Base-by-base conservation (phyloP, 179 eudicot genomes). In the Spinacia oleracea region DNA sequence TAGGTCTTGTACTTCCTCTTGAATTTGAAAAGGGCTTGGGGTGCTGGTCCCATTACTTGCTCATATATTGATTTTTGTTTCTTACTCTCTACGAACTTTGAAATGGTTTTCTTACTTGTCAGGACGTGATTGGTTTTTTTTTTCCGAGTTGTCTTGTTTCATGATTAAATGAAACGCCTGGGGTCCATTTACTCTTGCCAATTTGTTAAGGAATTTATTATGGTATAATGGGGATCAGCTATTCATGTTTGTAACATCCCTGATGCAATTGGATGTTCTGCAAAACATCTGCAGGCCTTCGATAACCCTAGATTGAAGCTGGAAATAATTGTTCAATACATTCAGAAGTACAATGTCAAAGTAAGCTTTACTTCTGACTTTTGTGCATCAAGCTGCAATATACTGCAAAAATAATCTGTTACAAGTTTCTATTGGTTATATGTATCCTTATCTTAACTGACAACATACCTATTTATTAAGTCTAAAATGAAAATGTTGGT, bases 261-360 rank as follows among this genome's bases (percentile, higher is more conserved):
- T 73, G 15, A 51, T 42, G 64, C 55, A 48, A 42, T 70, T 76
- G 43, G 23, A 74, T 73, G 31, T 23, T 73, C 73, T 80, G 53
- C 67, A 59, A 77, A 74, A 76, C 34, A 71, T 80, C 69, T 79
- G 43, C 87, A 96, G 99, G 98, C 77, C 32, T 89, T 96, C 58
- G 87, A 86, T 77, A 90, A 87, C 43, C 93, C 94, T 77, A 87
- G 85, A 83, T 77, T 86, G 90, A 94, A 91, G 91, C 86, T 96
- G 87, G 89, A 91, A 59, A 82, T 96, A 45, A 75, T 92, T 78
- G 77, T 91, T 77, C 89, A 92, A 67, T 94, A 87, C 81, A 86
- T 96, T 78, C 89, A 80, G 77, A 96, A 94, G 85, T 96, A 92
- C 75, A 84, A 83, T 56, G 86, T 93, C 74, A 96, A 92, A 87